Evolutionary conservation across 257 asterid species (phyloP), one percentile per base, ranked within the genome.

Genomic region (Nicotiana benthamiana): DNA sequence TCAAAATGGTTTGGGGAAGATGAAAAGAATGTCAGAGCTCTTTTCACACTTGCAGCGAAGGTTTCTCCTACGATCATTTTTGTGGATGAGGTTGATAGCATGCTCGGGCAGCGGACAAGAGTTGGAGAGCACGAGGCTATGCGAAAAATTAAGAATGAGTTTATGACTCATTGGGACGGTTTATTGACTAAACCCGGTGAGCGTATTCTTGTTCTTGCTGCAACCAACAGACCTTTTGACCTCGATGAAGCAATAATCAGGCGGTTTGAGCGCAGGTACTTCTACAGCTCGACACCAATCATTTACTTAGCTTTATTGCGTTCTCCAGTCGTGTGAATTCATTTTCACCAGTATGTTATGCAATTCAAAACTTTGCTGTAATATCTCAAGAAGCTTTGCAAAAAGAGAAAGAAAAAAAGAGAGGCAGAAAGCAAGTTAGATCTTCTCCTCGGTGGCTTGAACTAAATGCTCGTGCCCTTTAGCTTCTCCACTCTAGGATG

Each of bases 1-100:
- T 96, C 99, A 11, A 96, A 96, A 85, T 96, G 99, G 99, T 94
- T 96, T 77, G 99, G 99, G 20, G 99, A 96, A 82, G 99, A 94
- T 51, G 99, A 96, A 82, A 96, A 96, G 88, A 94, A 90, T 76
- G 97, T 96, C 30, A 88, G 99, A 81, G 98, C 99, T 62, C 97
- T 96, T 81, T 96, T 96, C 91, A 89, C 97, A 22, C 98, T 96
- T 26, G 99, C 99, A 9, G 93, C 97, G 8, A 96, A 96, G 87
- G 97, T 96, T 81, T 90, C 99, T 63, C 98, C 99, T 0, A 94
- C 98, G 0, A 94, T 96, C 63, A 92, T 96, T 74, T 96, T 96
- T 74, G 97, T 96, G 79, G 99, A 96, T 56, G 99, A 96, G 88
- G 99, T 96, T 62, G 99, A 96, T 81, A 96, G 99, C 83, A 96